A percentile compares a stretch with the other conserved stretches of the same genome.
These are phyloP conservation scores for Aspergillus vadensis DNA, from an alignment of 2,329 filamentous ascomycete genomes.

Conservation along the genomic window DNA sequence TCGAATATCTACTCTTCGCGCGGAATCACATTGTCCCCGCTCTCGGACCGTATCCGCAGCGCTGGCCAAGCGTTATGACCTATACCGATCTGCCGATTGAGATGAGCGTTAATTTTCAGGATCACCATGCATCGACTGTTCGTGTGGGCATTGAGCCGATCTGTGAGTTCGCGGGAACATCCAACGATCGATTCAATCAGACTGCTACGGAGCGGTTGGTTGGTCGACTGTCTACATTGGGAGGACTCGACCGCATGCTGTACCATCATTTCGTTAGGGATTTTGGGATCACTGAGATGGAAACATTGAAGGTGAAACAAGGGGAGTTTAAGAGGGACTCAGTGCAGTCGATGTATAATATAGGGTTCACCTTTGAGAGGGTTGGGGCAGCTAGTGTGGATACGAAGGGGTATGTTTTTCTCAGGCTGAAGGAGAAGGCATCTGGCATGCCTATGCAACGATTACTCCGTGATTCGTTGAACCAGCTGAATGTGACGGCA, in stretches of 20 bases:
- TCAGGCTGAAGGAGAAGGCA: background rate
- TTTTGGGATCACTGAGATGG: background rate
- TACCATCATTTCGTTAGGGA: background rate
- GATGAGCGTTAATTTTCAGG: conserved; percentile 2
- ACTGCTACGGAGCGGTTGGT: background rate
- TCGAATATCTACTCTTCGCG: background rate
- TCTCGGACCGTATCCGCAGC: background rate
- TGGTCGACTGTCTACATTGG: background rate
- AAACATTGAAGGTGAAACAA: background rate
- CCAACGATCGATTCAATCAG: background rate
- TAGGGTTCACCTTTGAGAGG: background rate
- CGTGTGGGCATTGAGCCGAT: conserved; percentile 1
- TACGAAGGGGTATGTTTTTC: background rate
- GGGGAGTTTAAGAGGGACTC: background rate
- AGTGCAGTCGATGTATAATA: background rate
- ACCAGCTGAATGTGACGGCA: background rate
- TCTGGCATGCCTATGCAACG: background rate
- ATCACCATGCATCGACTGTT: background rate
- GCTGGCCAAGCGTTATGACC: background rate
- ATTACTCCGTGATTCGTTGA: background rate
- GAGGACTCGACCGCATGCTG: background rate
- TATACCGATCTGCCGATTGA: background rate
- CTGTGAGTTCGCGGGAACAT: background rate
- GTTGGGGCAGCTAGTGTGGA: background rate
- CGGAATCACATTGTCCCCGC: background rate